Percentiles rank a stretch among this genome's conserved stretches.
These are phyloP conservation scores for Boehmeria nivea DNA, from an alignment of 306 rosid genomes.

Conservation along the genomic window DNA sequence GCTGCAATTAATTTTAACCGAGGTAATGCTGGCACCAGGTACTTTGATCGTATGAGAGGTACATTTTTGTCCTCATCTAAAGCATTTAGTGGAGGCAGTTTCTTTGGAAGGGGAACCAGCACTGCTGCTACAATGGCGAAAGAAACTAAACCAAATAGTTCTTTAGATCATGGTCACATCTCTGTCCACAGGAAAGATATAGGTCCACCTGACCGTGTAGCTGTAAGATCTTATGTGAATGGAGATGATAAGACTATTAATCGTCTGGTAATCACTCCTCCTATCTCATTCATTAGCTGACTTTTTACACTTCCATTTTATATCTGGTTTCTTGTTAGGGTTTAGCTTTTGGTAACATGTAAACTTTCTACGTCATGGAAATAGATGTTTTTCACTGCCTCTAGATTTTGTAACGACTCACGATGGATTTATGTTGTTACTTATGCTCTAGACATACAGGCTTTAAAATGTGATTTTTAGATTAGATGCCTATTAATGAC, in stretches of 20 bases:
- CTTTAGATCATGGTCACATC: constrained; percentile 57
- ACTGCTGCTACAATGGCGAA: constrained; percentile 44
- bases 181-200: constrained; percentile 53
- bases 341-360: too few relatives aligned
- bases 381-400: neutral
- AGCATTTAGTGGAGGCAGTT: constrained; percentile 69
- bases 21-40: constrained; percentile 77
- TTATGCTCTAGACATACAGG: too few relatives aligned
- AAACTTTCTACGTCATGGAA: too few relatives aligned
- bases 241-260: constrained; percentile 60
- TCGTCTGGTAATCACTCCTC: constrained; percentile 48
- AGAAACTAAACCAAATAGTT: constrained; percentile 56
- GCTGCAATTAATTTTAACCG: constrained; percentile 42
- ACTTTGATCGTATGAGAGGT: constrained; percentile 88
- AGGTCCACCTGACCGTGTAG: constrained; percentile 52
- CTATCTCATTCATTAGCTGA: too few relatives aligned
- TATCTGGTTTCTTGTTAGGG: too few relatives aligned
- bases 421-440: too few relatives aligned
- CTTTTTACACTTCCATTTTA: too few relatives aligned
- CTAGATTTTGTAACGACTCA: neutral
- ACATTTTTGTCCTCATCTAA: constrained; percentile 82
- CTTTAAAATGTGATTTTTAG: too few relatives aligned
- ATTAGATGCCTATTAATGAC: neutral
- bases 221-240: constrained; percentile 47
- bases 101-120: constrained; percentile 70